phyloP scores from a whole-genome alignment of 2,329 filamentous ascomycete genomes.

The Zasmidium cellare region DNA sequence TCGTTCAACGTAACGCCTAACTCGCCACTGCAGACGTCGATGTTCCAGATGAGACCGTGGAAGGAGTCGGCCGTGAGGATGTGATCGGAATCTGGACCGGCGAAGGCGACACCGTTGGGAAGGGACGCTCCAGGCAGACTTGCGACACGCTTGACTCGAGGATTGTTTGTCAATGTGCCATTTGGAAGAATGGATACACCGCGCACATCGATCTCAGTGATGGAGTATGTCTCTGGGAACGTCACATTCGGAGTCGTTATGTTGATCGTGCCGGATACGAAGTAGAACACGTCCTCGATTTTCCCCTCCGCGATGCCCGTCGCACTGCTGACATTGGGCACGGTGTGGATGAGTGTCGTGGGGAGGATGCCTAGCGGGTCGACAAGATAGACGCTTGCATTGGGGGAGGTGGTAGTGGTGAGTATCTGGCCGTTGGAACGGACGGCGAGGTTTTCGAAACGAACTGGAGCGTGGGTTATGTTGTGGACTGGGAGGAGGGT shows the following conservation, averaged over 20 bases:
- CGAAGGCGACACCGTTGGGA: conserved; percentile 6
- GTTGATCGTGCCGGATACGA: conserved; percentile 4
- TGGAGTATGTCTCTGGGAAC: conserved; percentile 2
- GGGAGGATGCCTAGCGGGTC: conserved; percentile 10
- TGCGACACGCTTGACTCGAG: background rate
- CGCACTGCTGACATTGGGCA: conserved; percentile 8
- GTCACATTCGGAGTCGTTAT: background rate
- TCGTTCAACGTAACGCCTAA: conserved; percentile 9
- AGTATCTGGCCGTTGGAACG: conserved; percentile 10
- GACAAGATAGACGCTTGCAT: conserved; percentile 10
- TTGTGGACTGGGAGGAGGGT: conserved; percentile 11
- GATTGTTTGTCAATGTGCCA: background rate
- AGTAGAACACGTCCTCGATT: conserved; percentile 7
- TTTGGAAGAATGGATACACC: conserved; percentile 6
- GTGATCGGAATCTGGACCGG: conserved; percentile 1
- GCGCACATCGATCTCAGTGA: conserved; percentile 9
- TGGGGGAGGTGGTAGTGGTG: conserved; percentile 8
- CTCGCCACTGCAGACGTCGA: conserved; percentile 5
- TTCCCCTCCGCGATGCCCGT: conserved; percentile 6
- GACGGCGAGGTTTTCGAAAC: conserved; percentile 11
- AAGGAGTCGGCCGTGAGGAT: conserved; percentile 12
- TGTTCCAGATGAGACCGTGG: conserved; percentile 13
- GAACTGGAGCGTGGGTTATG: background rate
- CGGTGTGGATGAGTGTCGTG: conserved; percentile 7
- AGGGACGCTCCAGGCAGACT: conserved; percentile 1